A percentile compares a stretch with the other conserved stretches of the same genome.
These are phyloP conservation scores for Lizonia empirigonia DNA, from an alignment of 2,329 filamentous ascomycete species.

Conservation along the genomic window DNA sequence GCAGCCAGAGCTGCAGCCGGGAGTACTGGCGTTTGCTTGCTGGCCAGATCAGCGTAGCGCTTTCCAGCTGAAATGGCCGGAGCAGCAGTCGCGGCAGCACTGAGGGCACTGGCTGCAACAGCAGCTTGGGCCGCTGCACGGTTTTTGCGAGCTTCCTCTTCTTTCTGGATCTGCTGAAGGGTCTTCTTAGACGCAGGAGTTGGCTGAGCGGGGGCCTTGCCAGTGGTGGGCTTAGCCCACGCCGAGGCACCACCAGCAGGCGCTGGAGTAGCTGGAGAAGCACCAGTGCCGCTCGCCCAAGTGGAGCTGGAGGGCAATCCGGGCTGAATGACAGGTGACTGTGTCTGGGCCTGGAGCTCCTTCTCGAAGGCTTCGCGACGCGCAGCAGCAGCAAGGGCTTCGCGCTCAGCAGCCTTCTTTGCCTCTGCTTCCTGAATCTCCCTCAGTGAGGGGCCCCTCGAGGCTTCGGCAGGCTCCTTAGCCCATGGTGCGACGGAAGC, in stretches of 20 bases:
- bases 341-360: constrained; percentile 70
- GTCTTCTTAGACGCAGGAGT: constrained; percentile 74
- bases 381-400: constrained; percentile 77
- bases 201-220: constrained; percentile 54
- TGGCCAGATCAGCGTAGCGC: constrained; percentile 91
- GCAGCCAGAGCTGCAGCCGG: constrained; percentile 51
- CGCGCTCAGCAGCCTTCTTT: constrained; percentile 85
- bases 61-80: constrained; percentile 65
- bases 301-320: constrained; percentile 87
- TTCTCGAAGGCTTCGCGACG: constrained; percentile 81
- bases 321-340: constrained; percentile 65
- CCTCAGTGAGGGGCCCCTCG: constrained; percentile 88
- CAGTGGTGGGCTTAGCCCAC: constrained; percentile 66
- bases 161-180: constrained; percentile 92
- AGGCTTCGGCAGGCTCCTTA: constrained; percentile 73
- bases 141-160: constrained; percentile 89
- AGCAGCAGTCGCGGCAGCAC: constrained; percentile 52
- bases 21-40: constrained; percentile 66
- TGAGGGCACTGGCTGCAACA: constrained; percentile 52
- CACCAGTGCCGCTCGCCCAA: constrained; percentile 71
- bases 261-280: constrained; percentile 70
- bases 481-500: constrained; percentile 93
- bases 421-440: constrained; percentile 97
- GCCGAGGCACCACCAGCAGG: constrained; percentile 55
- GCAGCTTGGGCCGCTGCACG: constrained; percentile 64